Percentiles rank a stretch among this genome's conserved stretches.
Conservation (phyloP, 352 stramenopile genomes). For the Salisapilia sapeloensis region DNA sequence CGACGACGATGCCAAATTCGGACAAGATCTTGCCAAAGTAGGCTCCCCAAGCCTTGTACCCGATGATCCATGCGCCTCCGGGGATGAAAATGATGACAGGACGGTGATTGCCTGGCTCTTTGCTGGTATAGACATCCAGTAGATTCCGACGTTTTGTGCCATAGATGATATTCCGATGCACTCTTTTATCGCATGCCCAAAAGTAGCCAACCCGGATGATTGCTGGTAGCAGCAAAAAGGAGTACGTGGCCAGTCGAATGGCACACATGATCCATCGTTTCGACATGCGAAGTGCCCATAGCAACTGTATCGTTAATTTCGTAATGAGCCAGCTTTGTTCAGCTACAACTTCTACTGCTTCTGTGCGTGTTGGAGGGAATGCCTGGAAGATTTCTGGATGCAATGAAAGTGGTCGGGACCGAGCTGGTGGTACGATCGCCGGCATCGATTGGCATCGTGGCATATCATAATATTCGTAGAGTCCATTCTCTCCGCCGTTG, state of each 20-base stretch:
- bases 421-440: too few relatives aligned
- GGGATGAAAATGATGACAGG: slow-evolving; percentile 84
- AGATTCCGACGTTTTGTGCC: slow-evolving; percentile 56
- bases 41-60: slow-evolving; percentile 85
- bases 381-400: too few relatives aligned
- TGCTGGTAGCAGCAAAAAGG: slow-evolving; percentile 28
- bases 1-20: slow-evolving; percentile 59
- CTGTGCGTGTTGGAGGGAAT: slow-evolving; percentile 14
- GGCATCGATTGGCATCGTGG: too few relatives aligned
- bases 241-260: slow-evolving; percentile 42
- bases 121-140: slow-evolving; percentile 82
- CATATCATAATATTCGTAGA: too few relatives aligned
- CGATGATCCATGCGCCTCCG: slow-evolving; percentile 86
- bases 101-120: too few relatives aligned
- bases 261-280: slow-evolving; percentile 52
- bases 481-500: too few relatives aligned
- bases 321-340: slow-evolving; percentile 62
- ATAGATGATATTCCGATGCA: slow-evolving; percentile 74
- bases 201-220: slow-evolving; percentile 39
- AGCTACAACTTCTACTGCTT: slow-evolving; percentile 41
- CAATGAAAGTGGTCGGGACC: too few relatives aligned
- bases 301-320: slow-evolving; percentile 41
- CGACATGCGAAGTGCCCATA: slow-evolving; percentile 54
- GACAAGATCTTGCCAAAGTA: slow-evolving; percentile 68
- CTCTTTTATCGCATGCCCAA: slow-evolving; percentile 26